Evolutionary conservation across 192 early-diverging fungal genomes (phyloP).

Genomic region (Kappamyces sp.): DNA sequence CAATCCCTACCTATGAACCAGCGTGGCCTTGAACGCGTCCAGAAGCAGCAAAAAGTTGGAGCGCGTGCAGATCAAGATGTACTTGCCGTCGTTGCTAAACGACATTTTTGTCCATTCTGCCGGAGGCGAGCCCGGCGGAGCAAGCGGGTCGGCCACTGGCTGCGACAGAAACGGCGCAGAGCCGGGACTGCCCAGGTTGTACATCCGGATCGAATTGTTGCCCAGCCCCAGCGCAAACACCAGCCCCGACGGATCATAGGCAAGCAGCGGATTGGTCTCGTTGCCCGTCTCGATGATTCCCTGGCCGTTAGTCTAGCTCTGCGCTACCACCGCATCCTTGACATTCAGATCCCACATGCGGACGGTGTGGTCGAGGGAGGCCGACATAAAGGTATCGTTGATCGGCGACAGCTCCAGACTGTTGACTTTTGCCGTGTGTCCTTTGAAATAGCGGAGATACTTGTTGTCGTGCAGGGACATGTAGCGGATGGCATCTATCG

Average conservation of each 20-base stretch:
- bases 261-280: slow-evolving; percentile 41
- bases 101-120: slow-evolving; percentile 54
- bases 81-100: slow-evolving; percentile 72
- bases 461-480: slow-evolving; percentile 91
- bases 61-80: slow-evolving; percentile 60
- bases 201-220: slow-evolving; percentile 53
- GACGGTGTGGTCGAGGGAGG: slow-evolving; percentile 68
- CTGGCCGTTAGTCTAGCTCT: slow-evolving; percentile 46
- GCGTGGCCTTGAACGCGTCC: slow-evolving; percentile 46
- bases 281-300: slow-evolving; percentile 16
- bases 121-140: slow-evolving; percentile 7
- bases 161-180: slow-evolving; percentile 1
- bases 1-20: slow-evolving; percentile 31
- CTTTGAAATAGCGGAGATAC: slow-evolving; percentile 88
- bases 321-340: no score
- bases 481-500: slow-evolving; percentile 82
- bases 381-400: slow-evolving; percentile 80
- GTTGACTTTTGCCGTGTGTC: slow-evolving; percentile 71
- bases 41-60: slow-evolving; percentile 54
- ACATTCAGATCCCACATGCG: slow-evolving; percentile 75
- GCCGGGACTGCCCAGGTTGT: slow-evolving; percentile 61
- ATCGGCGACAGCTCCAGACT: slow-evolving; percentile 74
- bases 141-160: not conserved
- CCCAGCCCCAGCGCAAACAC: slow-evolving; percentile 66
- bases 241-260: slow-evolving; percentile 73